Conservation (phyloP, 164 flowering plant species). For the Vitis rotundifolia region DNA sequence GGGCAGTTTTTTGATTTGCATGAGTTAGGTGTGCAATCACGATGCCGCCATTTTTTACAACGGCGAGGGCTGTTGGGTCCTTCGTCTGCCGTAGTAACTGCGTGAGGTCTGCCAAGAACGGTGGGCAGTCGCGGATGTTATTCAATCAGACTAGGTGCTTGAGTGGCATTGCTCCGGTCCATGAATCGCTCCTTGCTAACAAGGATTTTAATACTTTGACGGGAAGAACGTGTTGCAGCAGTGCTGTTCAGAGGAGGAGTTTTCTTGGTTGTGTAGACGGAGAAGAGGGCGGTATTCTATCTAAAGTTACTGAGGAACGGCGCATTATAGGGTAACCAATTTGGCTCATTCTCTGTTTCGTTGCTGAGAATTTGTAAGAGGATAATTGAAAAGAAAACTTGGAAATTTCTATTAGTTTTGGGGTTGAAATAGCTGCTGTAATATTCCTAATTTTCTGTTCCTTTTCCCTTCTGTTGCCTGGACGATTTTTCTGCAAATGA, state of each 20-base stretch:
- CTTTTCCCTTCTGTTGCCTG: too few relatives aligned
- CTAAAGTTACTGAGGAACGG: conserved; percentile 75
- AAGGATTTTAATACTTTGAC: conserved; percentile 4
- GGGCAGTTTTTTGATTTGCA: too few relatives aligned
- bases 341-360: not conserved
- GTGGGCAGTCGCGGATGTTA: conserved; percentile 8
- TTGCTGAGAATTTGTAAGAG: not conserved
- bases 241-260: conserved; percentile 45
- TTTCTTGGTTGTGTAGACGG: conserved; percentile 88
- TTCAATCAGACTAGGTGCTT: conserved; percentile 27
- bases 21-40: not conserved
- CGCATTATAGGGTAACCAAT: conserved; percentile 69
- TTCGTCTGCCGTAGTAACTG: conserved; percentile 29
- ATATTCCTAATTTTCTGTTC: too few relatives aligned
- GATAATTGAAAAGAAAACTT: too few relatives aligned
- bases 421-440: too few relatives aligned
- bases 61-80: conserved; percentile 38
- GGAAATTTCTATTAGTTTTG: too few relatives aligned
- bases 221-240: conserved; percentile 1
- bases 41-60: conserved; percentile 46
- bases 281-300: conserved; percentile 61
- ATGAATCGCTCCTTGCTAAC: conserved; percentile 1
- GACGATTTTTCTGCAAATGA: too few relatives aligned
- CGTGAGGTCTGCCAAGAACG: conserved; percentile 7
- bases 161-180: conserved; percentile 30